Percentiles rank a stretch among this genome's conserved stretches.
phyloP scores from a whole-genome alignment of 106 monocot species.

The Phalaenopsis equestris region DNA sequence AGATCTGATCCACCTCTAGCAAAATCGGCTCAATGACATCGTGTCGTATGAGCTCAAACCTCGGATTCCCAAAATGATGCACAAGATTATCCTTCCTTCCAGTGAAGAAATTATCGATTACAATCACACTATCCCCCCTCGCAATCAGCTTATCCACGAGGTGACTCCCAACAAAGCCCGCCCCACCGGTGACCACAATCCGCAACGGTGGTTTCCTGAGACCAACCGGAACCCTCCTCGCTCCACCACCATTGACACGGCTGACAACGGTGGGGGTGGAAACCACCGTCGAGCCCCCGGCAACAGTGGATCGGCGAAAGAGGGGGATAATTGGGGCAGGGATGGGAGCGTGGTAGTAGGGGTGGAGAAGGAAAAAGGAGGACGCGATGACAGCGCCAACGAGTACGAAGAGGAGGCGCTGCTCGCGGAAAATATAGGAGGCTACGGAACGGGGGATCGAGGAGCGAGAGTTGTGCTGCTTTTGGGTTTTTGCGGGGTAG shows the following conservation, averaged over 20 bases:
- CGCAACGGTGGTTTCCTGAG: slow-evolving; percentile 13
- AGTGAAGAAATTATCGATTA: slow-evolving; percentile 68
- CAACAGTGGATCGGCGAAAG: background rate
- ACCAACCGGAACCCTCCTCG: slow-evolving; percentile 4
- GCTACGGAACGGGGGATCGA: slow-evolving; percentile 5
- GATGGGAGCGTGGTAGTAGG: background rate
- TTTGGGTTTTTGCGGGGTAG: background rate
- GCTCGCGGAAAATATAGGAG: slow-evolving; percentile 7
- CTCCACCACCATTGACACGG: background rate
- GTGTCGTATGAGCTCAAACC: slow-evolving; percentile 65
- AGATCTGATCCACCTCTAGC: slow-evolving; percentile 65
- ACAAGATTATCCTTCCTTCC: slow-evolving; percentile 62
- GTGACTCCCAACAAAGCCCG: slow-evolving; percentile 64
- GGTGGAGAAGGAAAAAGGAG: background rate
- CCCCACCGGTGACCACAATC: slow-evolving; percentile 62
- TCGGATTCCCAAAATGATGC: slow-evolving; percentile 49
- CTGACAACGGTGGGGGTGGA: background rate
- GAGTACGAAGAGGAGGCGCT: slow-evolving; percentile 18
- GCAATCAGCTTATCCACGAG: slow-evolving; percentile 43
- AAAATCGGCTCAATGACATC: slow-evolving; percentile 66
- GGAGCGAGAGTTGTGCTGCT: background rate
- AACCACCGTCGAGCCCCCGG: background rate
- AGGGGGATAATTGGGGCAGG: background rate
- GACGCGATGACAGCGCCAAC: slow-evolving; percentile 14
- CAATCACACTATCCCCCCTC: slow-evolving; percentile 53